These are phyloP conservation scores for Nemania diffusa DNA, from an alignment of 2,329 filamentous ascomycete species.

Conservation along the genomic window DNA sequence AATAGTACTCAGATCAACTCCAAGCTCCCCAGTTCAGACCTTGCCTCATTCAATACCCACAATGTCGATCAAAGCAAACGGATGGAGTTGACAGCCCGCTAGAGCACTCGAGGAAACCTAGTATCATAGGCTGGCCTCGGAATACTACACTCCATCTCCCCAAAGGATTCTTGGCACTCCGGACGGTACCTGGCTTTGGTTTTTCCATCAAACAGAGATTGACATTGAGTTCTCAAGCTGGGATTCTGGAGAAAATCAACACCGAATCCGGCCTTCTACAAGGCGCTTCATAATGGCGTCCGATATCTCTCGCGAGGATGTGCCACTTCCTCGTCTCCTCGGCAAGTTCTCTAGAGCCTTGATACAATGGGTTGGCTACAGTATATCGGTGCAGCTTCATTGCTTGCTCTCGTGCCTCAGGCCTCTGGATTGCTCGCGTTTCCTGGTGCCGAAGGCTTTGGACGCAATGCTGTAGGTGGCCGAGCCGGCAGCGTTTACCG, in stretches of 20 bases:
- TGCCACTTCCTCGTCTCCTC: background rate
- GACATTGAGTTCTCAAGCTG: background rate
- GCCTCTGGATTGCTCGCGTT: slow-evolving; percentile 52
- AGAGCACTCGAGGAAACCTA: background rate
- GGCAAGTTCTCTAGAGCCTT: background rate
- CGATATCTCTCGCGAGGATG: background rate
- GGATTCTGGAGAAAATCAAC: background rate
- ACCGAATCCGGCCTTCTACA: slow-evolving; percentile 1
- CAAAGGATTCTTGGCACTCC: slow-evolving; percentile 25
- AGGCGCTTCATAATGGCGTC: background rate
- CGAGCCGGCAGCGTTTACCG: slow-evolving; percentile 59
- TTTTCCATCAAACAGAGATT: slow-evolving; percentile 36
- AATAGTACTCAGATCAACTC: background rate
- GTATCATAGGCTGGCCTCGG: slow-evolving; percentile 18
- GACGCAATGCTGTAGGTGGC: slow-evolving; percentile 58
- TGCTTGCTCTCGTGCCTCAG: slow-evolving; percentile 30
- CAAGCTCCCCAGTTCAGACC: background rate
- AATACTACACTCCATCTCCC: slow-evolving; percentile 33
- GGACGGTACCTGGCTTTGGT: slow-evolving; percentile 8
- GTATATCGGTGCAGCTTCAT: slow-evolving; percentile 21
- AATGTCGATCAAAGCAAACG: background rate
- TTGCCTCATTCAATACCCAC: background rate
- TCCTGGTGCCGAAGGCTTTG: slow-evolving; percentile 62
- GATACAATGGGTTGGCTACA: slow-evolving; percentile 37
- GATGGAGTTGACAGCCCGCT: background rate